A percentile compares a stretch with the other conserved stretches of the same genome.
phyloP scores from a whole-genome alignment of 2,329 filamentous ascomycete genomes.

The Stemphylium vesicarium region DNA sequence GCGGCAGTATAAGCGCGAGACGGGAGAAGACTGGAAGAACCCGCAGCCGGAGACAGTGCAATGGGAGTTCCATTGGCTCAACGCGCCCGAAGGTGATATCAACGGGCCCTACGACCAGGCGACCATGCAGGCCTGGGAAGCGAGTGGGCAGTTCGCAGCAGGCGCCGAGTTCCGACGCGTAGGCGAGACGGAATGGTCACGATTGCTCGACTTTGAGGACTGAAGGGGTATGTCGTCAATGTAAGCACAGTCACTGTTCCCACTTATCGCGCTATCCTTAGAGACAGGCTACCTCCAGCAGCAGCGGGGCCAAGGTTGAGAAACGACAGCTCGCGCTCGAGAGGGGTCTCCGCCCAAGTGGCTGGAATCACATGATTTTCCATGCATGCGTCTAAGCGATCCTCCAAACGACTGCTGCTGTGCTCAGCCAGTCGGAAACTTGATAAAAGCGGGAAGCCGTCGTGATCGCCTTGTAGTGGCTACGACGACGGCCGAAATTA shows the following conservation, averaged over 20 bases:
- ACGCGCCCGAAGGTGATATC: constrained; percentile 77
- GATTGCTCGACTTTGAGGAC: constrained; percentile 48
- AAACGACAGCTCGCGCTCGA: neutral
- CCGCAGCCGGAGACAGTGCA: constrained; percentile 53
- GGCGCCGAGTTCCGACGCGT: constrained; percentile 69
- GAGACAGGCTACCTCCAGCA: neutral
- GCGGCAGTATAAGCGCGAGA: constrained; percentile 82
- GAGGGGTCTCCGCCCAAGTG: neutral
- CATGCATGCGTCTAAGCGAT: constrained; percentile 42
- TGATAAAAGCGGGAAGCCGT: constrained; percentile 28
- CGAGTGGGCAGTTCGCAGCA: constrained; percentile 90
- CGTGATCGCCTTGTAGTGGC: constrained; percentile 27
- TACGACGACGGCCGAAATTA: constrained; percentile 18
- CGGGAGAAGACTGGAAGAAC: constrained; percentile 82
- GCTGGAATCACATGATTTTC: constrained; percentile 35
- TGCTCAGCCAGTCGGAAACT: constrained; percentile 40
- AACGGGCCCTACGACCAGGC: constrained; percentile 87
- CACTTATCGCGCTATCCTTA: neutral
- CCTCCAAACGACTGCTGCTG: constrained; percentile 27
- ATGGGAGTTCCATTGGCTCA: constrained; percentile 95
- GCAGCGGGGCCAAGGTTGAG: neutral
- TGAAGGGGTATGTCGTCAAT: constrained; percentile 9
- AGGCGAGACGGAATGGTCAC: constrained; percentile 53
- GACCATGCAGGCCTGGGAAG: constrained; percentile 90
- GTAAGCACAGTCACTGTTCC: neutral